Base-by-base conservation (phyloP, 2,329 filamentous ascomycete genomes). In the Meredithiella fracta region DNA sequence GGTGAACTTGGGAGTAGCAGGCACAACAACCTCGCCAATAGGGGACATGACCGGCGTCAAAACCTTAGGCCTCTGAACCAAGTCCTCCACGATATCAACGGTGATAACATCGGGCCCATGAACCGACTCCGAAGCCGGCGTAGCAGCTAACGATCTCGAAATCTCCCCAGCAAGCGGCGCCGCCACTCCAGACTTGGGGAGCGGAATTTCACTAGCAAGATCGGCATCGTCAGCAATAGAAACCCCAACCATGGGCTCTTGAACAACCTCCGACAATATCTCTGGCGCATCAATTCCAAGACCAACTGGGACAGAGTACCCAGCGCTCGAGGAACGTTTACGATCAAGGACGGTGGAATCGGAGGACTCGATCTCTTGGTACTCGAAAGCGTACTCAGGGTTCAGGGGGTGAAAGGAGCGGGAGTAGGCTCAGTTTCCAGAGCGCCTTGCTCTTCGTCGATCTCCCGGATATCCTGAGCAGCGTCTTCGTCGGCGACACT, bases 281-380 rank as follows among this genome's bases (percentile, higher is more conserved):
- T 14, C 22, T 42, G 6, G 25, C 15, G 22, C 47, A 15, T 22
- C 44, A 7, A 49, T 23, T 23, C 56, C 51, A 6, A 54, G 51
- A 15, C 51, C 56, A n/a, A 79, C 63, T n/a, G 44, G 68, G 64
- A 49, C 26, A 50, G 34, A 40, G 8, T 51, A 40, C 8, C 51
- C 50, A 26, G 31, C 26, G 8, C 44, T 51, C n/a, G 40, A 25
- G n/a, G 51, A 34, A 29, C 31, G 26, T 25, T 42, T 40, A 9
- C 51, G 31, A 20, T 53, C 34, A 40, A 53, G 20, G 5, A 53
- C 15, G 9, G 22, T 20, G 11, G 51, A 42, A 7, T 53, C 51
- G 5, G 34, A 11, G 22, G 44, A 49, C 44, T 49, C 44, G 25
- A 25, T 23, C 20, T 25, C 44, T 22, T 42, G 38, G 6, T 49